Conservation (phyloP, 495 filamentous ascomycete species). For the Aspergillus diversus region DNA sequence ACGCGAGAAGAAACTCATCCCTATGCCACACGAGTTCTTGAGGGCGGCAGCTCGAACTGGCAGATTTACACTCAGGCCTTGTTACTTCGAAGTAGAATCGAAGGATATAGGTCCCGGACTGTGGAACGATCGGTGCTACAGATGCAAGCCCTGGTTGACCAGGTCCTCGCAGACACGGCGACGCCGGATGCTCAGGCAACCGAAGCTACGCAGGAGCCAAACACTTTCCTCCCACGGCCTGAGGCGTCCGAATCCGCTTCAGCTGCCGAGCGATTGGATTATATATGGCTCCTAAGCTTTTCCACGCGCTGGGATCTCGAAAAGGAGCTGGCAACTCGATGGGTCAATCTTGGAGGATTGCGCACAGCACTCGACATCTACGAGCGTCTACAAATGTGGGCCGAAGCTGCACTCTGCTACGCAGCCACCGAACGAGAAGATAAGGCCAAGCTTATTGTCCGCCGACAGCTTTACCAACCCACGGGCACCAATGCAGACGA, state of each 20-base stretch:
- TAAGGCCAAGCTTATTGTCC: constrained; percentile 75
- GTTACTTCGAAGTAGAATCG: constrained; percentile 83
- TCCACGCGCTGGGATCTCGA: constrained; percentile 93
- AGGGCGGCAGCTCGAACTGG: constrained; percentile 93
- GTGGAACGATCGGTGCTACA: constrained; percentile 88
- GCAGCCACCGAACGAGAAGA: constrained; percentile 80
- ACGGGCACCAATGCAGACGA: constrained; percentile 45
- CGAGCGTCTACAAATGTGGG: constrained; percentile 91
- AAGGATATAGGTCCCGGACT: constrained; percentile 82
- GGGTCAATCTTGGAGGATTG: constrained; percentile 84
- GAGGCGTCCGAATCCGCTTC: constrained; percentile 78
- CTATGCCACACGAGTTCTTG: constrained; percentile 84
- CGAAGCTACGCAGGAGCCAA: constrained; percentile 37
- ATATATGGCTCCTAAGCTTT: constrained; percentile 79
- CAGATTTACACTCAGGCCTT: constrained; percentile 95
- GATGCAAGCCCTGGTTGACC: constrained; percentile 94
- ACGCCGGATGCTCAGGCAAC: constrained; percentile 36
- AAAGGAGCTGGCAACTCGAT: constrained; percentile 86
- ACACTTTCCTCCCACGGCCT: constrained; percentile 82
- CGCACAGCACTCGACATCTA: constrained; percentile 94
- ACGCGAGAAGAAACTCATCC: constrained; percentile 92
- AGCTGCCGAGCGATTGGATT: constrained; percentile 72
- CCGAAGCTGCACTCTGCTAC: constrained; percentile 90
- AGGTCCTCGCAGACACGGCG: constrained; percentile 88
- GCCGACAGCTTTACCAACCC: constrained; percentile 74